Conservation (phyloP, 257 asterid genomes). For the Agastache rugosa region DNA sequence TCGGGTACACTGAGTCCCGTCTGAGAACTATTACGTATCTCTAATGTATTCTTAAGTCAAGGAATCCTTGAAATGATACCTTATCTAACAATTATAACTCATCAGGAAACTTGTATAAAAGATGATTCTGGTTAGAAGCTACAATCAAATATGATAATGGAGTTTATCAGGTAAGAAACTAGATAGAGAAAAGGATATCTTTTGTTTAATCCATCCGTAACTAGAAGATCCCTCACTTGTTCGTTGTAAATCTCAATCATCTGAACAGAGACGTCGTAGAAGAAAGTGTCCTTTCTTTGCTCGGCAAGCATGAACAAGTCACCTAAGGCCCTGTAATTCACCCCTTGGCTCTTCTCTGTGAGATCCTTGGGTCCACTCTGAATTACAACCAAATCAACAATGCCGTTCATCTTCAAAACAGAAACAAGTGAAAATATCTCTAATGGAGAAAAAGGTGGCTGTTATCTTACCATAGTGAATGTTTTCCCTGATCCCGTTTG, state of each 20-base stretch:
- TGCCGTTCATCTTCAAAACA: slow-evolving; percentile 26
- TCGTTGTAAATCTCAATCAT: slow-evolving; percentile 98
- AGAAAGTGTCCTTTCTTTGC: slow-evolving; percentile 78
- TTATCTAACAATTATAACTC: neutral
- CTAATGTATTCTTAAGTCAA: slow-evolving; percentile 72
- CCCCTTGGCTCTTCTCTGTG: slow-evolving; percentile 81
- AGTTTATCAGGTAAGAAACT: slow-evolving; percentile 13
- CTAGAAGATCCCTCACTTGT: slow-evolving; percentile 95
- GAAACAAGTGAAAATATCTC: slow-evolving; percentile 8
- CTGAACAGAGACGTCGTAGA: slow-evolving; percentile 87
- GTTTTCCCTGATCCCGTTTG: slow-evolving; percentile 99
- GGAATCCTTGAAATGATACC: slow-evolving; percentile 38
- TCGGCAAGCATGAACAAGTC: slow-evolving; percentile 84
- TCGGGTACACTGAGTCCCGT: slow-evolving; percentile 94
- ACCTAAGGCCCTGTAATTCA: slow-evolving; percentile 87
- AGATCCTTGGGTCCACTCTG: slow-evolving; percentile 92
- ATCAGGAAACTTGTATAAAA: neutral
- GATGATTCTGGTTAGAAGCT: neutral
- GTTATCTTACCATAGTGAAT: slow-evolving; percentile 76
- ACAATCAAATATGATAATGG: slow-evolving; percentile 3
- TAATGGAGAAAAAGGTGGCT: slow-evolving; percentile 10
- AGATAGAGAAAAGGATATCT: slow-evolving; percentile 77
- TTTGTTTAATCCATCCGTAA: slow-evolving; percentile 72
- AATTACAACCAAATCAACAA: slow-evolving; percentile 35
- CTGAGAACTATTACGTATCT: slow-evolving; percentile 91